A percentile compares a stretch with the other conserved stretches of the same genome.
Evolutionary conservation across 2,329 filamentous ascomycete species (phyloP).

Genomic region (Ciborinia camelliae): DNA sequence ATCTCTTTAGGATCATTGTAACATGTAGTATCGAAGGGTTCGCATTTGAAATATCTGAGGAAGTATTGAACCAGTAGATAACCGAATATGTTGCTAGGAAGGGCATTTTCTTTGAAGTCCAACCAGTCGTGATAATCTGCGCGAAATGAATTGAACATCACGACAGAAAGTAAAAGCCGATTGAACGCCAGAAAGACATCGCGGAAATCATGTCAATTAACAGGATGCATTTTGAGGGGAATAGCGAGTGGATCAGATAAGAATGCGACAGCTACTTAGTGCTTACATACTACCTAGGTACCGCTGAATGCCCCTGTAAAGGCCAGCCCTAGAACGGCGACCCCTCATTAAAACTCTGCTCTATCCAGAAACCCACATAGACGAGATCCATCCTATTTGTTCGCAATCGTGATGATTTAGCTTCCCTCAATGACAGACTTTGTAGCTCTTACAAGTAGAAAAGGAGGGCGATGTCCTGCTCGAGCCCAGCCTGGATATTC

Average conservation of each 20-base stretch:
- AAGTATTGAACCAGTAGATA: slow-evolving; percentile 28
- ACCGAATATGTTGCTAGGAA: slow-evolving; percentile 29
- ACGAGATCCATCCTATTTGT: background rate
- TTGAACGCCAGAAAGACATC: background rate
- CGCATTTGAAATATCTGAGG: slow-evolving; percentile 25
- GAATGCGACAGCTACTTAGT: slow-evolving; percentile 16
- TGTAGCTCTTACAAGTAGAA: background rate
- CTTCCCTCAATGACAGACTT: background rate
- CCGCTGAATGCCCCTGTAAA: slow-evolving; percentile 4
- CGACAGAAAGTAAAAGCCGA: background rate
- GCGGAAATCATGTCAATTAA: background rate
- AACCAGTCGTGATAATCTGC: slow-evolving; percentile 30
- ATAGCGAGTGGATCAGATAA: slow-evolving; percentile 36
- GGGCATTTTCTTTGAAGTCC: slow-evolving; percentile 28
- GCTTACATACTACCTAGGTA: background rate
- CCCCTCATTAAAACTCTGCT: background rate
- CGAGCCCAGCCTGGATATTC: slow-evolving; percentile 36
- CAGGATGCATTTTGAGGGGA: background rate
- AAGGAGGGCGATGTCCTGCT: background rate
- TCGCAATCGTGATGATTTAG: too few species aligned
- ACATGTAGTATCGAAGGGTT: slow-evolving; percentile 25
- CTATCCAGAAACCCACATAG: background rate
- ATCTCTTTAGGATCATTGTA: slow-evolving; percentile 29
- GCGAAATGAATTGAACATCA: slow-evolving; percentile 16
- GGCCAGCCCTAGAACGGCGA: background rate